Conservation (phyloP, 345 rosid genomes). For the Eucalyptus pauciflora region DNA sequence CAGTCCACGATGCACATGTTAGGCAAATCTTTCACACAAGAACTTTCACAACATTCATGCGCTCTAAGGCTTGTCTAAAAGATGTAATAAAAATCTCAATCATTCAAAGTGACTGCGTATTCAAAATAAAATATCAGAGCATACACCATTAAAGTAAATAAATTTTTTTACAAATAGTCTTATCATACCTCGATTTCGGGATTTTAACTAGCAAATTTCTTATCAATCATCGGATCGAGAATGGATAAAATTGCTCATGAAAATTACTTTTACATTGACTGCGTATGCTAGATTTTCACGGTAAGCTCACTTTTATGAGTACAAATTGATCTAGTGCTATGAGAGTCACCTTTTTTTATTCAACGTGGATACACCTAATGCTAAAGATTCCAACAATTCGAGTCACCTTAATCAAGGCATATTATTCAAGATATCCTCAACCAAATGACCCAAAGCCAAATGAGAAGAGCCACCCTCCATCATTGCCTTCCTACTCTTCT, state of each 20-base stretch:
- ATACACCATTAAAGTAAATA: background rate
- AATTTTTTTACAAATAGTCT: background rate
- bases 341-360: background rate
- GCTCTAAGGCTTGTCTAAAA: background rate
- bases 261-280: constrained; percentile 10
- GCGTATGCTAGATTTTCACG: background rate
- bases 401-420: background rate
- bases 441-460: constrained; percentile 5
- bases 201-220: background rate
- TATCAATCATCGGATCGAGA: too few species aligned
- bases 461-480: constrained; percentile 35
- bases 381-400: background rate
- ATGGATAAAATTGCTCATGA: too few species aligned
- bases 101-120: background rate
- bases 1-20: background rate
- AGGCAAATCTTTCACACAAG: background rate
- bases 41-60: background rate
- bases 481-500: constrained; percentile 11
- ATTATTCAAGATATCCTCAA: constrained; percentile 5
- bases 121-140: background rate
- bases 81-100: background rate
- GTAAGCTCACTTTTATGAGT: background rate
- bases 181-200: too few species aligned
- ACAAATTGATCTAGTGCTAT: background rate
- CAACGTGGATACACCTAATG: background rate